Evolutionary conservation across 2,329 filamentous ascomycete species (phyloP), one percentile per base, ranked within the genome.

Genomic region (Penicillium oxalicum): DNA sequence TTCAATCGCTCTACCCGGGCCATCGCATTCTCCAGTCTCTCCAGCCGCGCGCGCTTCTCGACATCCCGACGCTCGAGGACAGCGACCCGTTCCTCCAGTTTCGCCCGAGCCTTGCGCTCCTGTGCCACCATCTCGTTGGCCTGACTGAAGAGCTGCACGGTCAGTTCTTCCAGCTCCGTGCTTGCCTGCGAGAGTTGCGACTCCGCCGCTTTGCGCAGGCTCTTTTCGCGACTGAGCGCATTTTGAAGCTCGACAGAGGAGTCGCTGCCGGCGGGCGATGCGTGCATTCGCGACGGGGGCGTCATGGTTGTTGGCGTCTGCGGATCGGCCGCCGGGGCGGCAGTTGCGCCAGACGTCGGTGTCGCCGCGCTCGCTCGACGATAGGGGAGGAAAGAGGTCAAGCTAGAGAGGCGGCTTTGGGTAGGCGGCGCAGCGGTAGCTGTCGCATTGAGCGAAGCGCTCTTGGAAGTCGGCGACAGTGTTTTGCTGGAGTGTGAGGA

Each of bases 81-180:
- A 29, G 70, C 71, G 1, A 76, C 71, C 27, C 73, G 60, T 54
- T 76, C 72, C 48, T 76, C 73, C 42, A 76, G 59, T 51, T 71
- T 79, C 12, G 76, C 78, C 47, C 80, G 70, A 35, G 79, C 79
- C 61, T 75, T 78, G 26, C 81, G 73, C 68, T 84, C 82, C 46
- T 74, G 69, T 3, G 81, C 80, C 7, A 84, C 81, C 81, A 84
- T 83, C 64, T 84, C 81, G 51, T 84, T 84, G 29, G 81, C 81
- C 60, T 83, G 78, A 45, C 77, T 77, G 62, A 84, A 84, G 7
- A 84, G 63, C 48, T 76, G 75, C 29, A 76, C 77, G 9, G 77
- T 82, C 50, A 84, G 64, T 46, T 84, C 81, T 56, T 84, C 81
- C 28, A 84, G 72, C 63, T 84, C 81, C 1, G 67, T 71, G 52